These are phyloP conservation scores for Rhododendron henanense DNA, from an alignment of 148 eudicot genomes.

Conservation along the genomic window DNA sequence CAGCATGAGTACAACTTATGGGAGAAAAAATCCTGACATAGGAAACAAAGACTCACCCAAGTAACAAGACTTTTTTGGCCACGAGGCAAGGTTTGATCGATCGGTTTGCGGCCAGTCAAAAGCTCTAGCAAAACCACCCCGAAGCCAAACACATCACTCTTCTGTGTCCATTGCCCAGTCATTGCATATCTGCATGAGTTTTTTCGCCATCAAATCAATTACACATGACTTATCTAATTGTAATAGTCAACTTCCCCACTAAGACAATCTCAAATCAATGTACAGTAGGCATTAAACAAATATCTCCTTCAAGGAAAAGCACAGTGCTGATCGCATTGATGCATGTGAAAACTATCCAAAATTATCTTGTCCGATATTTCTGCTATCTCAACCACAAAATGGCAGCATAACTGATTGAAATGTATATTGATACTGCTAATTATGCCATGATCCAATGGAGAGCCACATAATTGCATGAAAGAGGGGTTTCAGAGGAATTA, in stretches of 20 bases:
- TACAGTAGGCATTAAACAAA: background rate
- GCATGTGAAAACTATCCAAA: background rate
- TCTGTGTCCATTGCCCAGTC: constrained; percentile 82
- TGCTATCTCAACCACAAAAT: background rate
- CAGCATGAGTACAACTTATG: too few species aligned
- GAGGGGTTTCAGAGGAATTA: constrained; percentile 23
- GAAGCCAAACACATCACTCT: constrained; percentile 87
- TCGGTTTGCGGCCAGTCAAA: constrained; percentile 83
- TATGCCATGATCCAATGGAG: background rate
- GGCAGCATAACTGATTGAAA: background rate
- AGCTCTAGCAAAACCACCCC: constrained; percentile 88
- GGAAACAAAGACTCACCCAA: constrained; percentile 45
- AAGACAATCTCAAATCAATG: background rate
- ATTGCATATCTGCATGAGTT: constrained; percentile 63
- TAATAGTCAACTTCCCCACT: background rate
- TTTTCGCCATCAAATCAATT: constrained; percentile 10
- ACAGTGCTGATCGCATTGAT: background rate
- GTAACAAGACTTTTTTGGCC: constrained; percentile 89
- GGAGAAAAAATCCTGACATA: background rate
- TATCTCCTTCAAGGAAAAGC: background rate
- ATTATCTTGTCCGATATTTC: background rate
- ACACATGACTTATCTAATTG: background rate
- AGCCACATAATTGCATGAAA: background rate
- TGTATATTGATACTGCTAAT: background rate
- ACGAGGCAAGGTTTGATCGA: constrained; percentile 85